phyloP scores from a whole-genome alignment of 2,329 filamentous ascomycete species.

The Aspergillus versicolor region DNA sequence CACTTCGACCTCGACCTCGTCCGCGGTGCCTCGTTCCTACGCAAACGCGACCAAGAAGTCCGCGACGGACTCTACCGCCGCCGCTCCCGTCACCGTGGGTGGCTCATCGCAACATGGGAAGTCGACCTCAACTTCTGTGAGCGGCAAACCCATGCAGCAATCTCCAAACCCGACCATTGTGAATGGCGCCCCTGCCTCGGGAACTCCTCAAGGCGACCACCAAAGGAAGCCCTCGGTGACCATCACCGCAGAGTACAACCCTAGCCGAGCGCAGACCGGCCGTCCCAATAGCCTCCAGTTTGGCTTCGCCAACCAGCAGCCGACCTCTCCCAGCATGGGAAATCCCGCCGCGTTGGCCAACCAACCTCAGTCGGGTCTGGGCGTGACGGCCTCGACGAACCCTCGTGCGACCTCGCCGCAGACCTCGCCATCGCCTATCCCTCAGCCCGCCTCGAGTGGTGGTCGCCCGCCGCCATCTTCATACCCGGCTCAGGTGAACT shows the following conservation, averaged over 20 bases:
- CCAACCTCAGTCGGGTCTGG: slow-evolving; percentile 42
- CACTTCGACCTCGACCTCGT: slow-evolving; percentile 35
- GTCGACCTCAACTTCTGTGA: slow-evolving; percentile 71
- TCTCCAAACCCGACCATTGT: slow-evolving; percentile 48
- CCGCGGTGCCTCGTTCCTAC: slow-evolving; percentile 58
- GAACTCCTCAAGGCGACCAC: slow-evolving; percentile 63
- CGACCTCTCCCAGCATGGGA: slow-evolving; percentile 58
- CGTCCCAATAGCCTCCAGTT: slow-evolving; percentile 70
- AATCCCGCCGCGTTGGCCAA: slow-evolving; percentile 54
- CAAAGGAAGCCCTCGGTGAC: slow-evolving; percentile 85
- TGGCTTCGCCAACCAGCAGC: slow-evolving; percentile 68
- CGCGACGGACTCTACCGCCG: slow-evolving; percentile 51
- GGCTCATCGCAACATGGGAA: slow-evolving; percentile 56
- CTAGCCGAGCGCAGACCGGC: slow-evolving; percentile 70
- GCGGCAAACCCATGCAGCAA: slow-evolving; percentile 68
- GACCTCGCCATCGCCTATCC: slow-evolving; percentile 89
- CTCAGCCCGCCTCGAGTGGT: slow-evolving; percentile 80
- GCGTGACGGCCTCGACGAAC: slow-evolving; percentile 58
- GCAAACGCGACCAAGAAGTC: slow-evolving; percentile 62
- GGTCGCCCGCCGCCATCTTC: slow-evolving; percentile 79
- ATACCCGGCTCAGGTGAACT: slow-evolving; percentile 69
- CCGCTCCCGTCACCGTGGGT: slow-evolving; percentile 55
- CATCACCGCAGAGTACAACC: slow-evolving; percentile 77
- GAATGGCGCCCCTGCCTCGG: slow-evolving; percentile 61
- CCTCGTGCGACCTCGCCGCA: slow-evolving; percentile 79